These are phyloP conservation scores for Neoarthrinium moseri DNA, from an alignment of 2,329 filamentous ascomycete species.

Conservation along the genomic window DNA sequence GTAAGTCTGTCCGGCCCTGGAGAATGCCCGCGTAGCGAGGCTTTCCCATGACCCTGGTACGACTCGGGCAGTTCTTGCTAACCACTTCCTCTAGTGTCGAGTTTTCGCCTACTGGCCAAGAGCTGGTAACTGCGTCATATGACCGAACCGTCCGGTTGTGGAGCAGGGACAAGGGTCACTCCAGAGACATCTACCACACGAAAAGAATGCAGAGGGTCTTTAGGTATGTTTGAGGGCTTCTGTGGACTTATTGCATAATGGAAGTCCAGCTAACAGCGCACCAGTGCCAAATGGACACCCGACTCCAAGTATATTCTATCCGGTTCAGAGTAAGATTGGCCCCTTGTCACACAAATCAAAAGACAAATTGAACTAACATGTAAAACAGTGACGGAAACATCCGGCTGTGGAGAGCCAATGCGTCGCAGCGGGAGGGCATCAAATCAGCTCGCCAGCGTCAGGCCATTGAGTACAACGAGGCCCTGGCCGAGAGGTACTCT, in stretches of 20 bases:
- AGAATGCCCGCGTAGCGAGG: not conserved
- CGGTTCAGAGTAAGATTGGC: too few relatives aligned
- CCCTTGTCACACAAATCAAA: too few relatives aligned
- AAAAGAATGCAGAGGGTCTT: slow-evolving; percentile 60
- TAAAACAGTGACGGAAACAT: slow-evolving; percentile 67
- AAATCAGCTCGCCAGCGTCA: slow-evolving; percentile 83
- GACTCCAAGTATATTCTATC: slow-evolving; percentile 88
- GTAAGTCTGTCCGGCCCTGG: not conserved
- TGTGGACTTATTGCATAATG: too few relatives aligned
- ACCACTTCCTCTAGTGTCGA: slow-evolving; percentile 68
- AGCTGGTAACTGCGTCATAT: slow-evolving; percentile 85
- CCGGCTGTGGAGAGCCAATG: slow-evolving; percentile 84
- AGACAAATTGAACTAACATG: too few relatives aligned
- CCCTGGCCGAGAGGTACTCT: slow-evolving; percentile 77
- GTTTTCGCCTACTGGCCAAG: slow-evolving; percentile 90
- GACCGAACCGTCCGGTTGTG: slow-evolving; percentile 86
- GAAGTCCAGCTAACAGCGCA: too few relatives aligned
- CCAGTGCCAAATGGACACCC: slow-evolving; percentile 70
- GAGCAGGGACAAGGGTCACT: slow-evolving; percentile 77
- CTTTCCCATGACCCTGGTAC: too few relatives aligned
- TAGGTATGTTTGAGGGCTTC: too few relatives aligned
- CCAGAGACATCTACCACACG: slow-evolving; percentile 92
- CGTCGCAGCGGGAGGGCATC: slow-evolving; percentile 78
- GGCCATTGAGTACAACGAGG: slow-evolving; percentile 87
- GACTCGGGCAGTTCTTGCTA: too few relatives aligned